Percentiles rank a stretch among this genome's conserved stretches.
Conservation (phyloP, 1,284 basidiomycete species). For the Neonothopanus nambi region DNA sequence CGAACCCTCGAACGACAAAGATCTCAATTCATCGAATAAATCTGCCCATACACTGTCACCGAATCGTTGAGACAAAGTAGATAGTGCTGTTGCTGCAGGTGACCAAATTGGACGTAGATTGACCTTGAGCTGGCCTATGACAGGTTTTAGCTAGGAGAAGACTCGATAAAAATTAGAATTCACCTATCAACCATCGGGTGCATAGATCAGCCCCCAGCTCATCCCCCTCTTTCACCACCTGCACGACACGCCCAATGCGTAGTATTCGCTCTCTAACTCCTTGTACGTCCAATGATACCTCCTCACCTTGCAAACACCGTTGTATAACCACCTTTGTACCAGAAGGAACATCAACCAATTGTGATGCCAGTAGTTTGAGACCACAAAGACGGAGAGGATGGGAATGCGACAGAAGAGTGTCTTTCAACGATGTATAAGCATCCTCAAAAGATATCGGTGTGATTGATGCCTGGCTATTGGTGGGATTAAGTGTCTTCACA, state of each 20-base stretch:
- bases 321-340: conserved; percentile 60
- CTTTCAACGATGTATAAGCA: conserved; percentile 47
- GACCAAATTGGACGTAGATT: conserved; percentile 88
- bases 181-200: conserved; percentile 66
- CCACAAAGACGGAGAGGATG: conserved; percentile 53
- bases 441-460: conserved; percentile 38
- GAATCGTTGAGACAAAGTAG: conserved; percentile 56
- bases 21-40: conserved; percentile 63
- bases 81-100: conserved; percentile 74
- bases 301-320: conserved; percentile 72
- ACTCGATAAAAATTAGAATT: conserved; percentile 20
- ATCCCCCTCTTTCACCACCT: conserved; percentile 54
- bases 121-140: conserved; percentile 85
- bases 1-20: conserved; percentile 16
- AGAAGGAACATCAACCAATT: conserved; percentile 38
- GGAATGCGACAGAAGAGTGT: conserved; percentile 59
- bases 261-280: conserved; percentile 83
- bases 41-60: conserved; percentile 74
- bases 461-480: conserved; percentile 19
- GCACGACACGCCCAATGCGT: conserved; percentile 62
- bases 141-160: conserved; percentile 7
- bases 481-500: not conserved
- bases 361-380: conserved; percentile 55
- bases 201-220: conserved; percentile 55
- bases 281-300: conserved; percentile 71